phyloP scores from a whole-genome alignment of 2,329 filamentous ascomycete species.

The Neonectria faginata region DNA sequence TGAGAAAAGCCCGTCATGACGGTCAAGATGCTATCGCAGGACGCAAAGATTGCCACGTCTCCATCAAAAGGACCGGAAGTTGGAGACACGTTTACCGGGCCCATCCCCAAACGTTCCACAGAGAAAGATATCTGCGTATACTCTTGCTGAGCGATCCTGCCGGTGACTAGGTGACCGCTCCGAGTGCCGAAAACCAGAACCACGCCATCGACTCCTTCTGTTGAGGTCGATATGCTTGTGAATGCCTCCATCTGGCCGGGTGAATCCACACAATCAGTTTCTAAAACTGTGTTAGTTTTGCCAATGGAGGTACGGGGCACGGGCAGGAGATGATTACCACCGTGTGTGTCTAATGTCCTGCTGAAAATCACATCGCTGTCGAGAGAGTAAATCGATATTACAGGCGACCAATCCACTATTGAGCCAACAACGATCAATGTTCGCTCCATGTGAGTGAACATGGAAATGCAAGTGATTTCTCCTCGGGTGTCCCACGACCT shows the following conservation, averaged over 20 bases:
- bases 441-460: slow-evolving; percentile 46
- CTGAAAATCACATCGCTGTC: slow-evolving; percentile 41
- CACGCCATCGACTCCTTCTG: slow-evolving; percentile 42
- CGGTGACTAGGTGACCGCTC: slow-evolving; percentile 62
- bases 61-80: slow-evolving; percentile 41
- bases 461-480: slow-evolving; percentile 62
- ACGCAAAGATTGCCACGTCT: slow-evolving; percentile 54
- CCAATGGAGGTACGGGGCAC: background rate
- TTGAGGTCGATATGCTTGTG: slow-evolving; percentile 58
- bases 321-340: slow-evolving; percentile 27
- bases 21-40: slow-evolving; percentile 61
- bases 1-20: slow-evolving; percentile 55
- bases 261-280: background rate
- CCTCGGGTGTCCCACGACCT: slow-evolving; percentile 54
- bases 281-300: slow-evolving; percentile 26
- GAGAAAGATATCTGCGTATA: slow-evolving; percentile 44
- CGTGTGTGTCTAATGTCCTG: slow-evolving; percentile 23
- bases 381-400: slow-evolving; percentile 49
- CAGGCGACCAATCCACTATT: slow-evolving; percentile 48
- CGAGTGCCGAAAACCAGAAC: slow-evolving; percentile 62
- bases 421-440: slow-evolving; percentile 52
- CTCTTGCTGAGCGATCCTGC: slow-evolving; percentile 44
- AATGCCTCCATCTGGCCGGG: slow-evolving; percentile 54
- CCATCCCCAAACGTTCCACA: slow-evolving; percentile 51
- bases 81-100: slow-evolving; percentile 52